Evolutionary conservation across 805 yeast genomes (phyloP), one percentile per base, ranked within the genome.

Genomic region (Kuraishia floccosa): DNA sequence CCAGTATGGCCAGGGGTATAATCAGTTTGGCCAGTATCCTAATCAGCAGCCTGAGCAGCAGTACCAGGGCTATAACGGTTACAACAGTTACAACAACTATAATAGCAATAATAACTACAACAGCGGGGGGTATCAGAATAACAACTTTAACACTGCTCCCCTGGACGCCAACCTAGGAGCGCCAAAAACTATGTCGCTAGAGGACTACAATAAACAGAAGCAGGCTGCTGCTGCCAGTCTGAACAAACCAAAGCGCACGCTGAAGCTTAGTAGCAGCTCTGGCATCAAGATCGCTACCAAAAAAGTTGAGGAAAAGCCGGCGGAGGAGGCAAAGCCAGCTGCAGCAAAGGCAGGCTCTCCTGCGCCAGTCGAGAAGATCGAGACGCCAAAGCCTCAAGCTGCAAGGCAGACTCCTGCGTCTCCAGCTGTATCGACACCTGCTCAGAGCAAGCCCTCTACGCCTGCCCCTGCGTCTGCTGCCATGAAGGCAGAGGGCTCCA

Each of bases 121-220:
- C 43, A 46, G 43, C 48, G 47, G 50, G 20, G 44, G 46, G 15
- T 39, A 50, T 36, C 43, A 50, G 50, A 43, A 44, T 41, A 42
- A 47, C 29, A 34, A 42, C 44, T n/a, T n/a, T n/a, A 39, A 36
- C 43, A 35, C 35, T 31, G 34, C 34, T 42, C 40, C 35, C 46
- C 38, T 40, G 43, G 40, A 44, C 12, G 39, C 34, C 7, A 35
- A 35, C 30, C 36, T 35, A 19, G 24, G 36, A 12, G 42, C 30
- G 35, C 33, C 46, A 36, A 63, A 62, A 44, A 77, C 76, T 38
- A 75, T 83, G 84, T 69, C 87, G 24, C 65, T 84, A 44, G 93
- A 85, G 32, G 94, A 83, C 41, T 84, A 74, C 59, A 78, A 81
- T 50, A 77, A 77, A 50, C 82, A 76, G 49, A 68, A 74, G 49